Evolutionary conservation across 2,329 filamentous ascomycete genomes (phyloP).

Genomic region (Colletotrichum spaethianum): DNA sequence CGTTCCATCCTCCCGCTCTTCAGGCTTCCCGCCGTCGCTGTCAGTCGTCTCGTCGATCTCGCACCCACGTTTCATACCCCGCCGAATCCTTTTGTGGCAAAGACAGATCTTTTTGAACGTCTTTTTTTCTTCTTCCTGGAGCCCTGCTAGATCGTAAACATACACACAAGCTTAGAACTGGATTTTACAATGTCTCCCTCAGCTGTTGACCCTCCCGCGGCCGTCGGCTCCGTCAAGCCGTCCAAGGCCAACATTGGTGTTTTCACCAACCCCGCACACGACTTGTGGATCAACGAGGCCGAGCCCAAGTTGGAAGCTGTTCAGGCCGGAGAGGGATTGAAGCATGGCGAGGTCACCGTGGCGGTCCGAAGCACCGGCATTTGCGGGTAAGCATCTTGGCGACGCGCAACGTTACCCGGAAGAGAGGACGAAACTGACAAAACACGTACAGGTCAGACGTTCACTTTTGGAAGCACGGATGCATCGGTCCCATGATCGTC

Average conservation of each 20-base stretch:
- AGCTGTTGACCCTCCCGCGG: conserved; percentile 48
- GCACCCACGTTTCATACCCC: conserved; percentile 21
- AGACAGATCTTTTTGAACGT: not conserved
- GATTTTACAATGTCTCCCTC: conserved; percentile 52
- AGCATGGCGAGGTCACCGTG: conserved; percentile 87
- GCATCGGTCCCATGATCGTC: conserved; percentile 97
- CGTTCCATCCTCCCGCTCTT: not conserved
- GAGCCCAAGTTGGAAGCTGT: conserved; percentile 83
- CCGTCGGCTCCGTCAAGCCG: conserved; percentile 54
- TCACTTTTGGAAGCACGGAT: conserved; percentile 97
- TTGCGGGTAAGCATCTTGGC: conserved; percentile 76
- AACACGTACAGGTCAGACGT: conserved; percentile 80
- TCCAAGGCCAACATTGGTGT: conserved; percentile 93
- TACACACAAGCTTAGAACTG: not conserved
- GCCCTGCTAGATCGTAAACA: conserved; percentile 10
- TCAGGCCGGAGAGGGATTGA: conserved; percentile 75
- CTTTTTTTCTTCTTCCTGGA: not conserved
- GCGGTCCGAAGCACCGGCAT: conserved; percentile 96
- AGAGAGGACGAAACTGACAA: conserved; percentile 38
- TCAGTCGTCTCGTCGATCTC: conserved; percentile 17
- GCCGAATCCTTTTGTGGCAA: conserved; percentile 18
- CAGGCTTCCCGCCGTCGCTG: conserved; percentile 4
- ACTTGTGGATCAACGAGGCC: conserved; percentile 89
- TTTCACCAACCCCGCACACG: conserved; percentile 93
- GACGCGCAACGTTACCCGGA: not conserved